Evolutionary conservation across 768 basidiomycete species (phyloP), one percentile per base, ranked within the genome.

Genomic region (Dictyophora rubrovolvata): DNA sequence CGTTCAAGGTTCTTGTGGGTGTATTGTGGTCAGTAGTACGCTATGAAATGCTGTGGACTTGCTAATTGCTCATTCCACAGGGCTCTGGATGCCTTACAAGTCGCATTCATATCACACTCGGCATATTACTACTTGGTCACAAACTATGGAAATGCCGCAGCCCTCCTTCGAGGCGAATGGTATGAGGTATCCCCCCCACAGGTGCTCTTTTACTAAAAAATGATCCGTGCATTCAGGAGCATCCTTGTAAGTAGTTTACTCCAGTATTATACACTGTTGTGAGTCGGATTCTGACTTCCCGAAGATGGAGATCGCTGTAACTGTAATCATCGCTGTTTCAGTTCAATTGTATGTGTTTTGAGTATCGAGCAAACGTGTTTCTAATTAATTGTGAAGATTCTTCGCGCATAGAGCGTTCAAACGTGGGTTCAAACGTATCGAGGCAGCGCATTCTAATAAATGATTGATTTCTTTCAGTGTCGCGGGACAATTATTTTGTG

Each of bases 141-240:
- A 28, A 21, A 56, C 14, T 56, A 56, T 48, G 55, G 55, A 23
- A 56, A 56, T 56, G 46, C 55, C 21, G 42, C 48, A 1, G 21
- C 46, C 11, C 55, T 56, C 18, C 46, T 56, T 46, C 17, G 22
- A 17, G 55, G 55, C 33, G 55, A 56, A 56, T 56, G 55, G 55
- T 56, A 48, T 20, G 46, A 28, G 12, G 9, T 23, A 10, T 20
- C 10, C 20, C 6, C 22, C 18, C 22, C 10, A 14, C 10, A 3
- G 18, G 12, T 10, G 36, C 37, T 22, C 50, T 7, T 55, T 42
- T 16, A 55, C 36, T 37, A 1, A 35, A 17, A 16, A 46, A 35
- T 14, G 28, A 28, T 28, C 7, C 28, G 28, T 28, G 42, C 42
- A 37, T 46, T 36, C 37, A 56, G 55, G 55, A 48, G 55, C 23